Evolutionary conservation across 2,329 filamentous ascomycete genomes (phyloP).

Genomic region (Fusarium austroafricanum): DNA sequence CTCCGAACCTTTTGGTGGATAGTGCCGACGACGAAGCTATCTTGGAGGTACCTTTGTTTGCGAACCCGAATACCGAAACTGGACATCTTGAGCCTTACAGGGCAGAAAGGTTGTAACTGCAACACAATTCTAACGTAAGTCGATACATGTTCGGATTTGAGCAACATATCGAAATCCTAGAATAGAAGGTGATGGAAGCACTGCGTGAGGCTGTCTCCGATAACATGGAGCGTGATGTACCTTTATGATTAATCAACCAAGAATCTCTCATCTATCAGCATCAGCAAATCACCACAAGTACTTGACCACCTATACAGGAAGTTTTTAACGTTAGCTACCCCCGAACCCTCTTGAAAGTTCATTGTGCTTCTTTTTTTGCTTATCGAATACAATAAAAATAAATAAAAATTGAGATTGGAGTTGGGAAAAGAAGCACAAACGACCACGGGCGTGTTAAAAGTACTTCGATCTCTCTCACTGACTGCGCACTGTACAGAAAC

Average conservation of each 20-base stretch:
- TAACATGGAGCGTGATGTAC: constrained; percentile 8
- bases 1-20: constrained; percentile 17
- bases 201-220: constrained; percentile 2
- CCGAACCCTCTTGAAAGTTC: neutral
- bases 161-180: neutral
- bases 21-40: constrained; percentile 10
- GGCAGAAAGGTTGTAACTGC: constrained; percentile 3
- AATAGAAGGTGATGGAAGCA: constrained; percentile 38
- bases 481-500: constrained; percentile 43
- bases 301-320: constrained; percentile 6
- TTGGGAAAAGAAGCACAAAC: constrained; percentile 8
- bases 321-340: neutral
- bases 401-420: neutral
- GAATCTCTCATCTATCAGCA: constrained; percentile 10
- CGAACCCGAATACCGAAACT: constrained; percentile 24
- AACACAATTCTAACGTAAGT: constrained; percentile 13
- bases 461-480: constrained; percentile 3
- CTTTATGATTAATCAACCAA: constrained; percentile 4
- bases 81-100: constrained; percentile 7
- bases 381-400: neutral
- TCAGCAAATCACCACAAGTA: constrained; percentile 9
- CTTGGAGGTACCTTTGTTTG: neutral
- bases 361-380: neutral
- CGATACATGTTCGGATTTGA: neutral
- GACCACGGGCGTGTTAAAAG: constrained; percentile 1